Evolutionary conservation across 805 yeast genomes (phyloP).

Genomic region (Candida chilensis): DNA sequence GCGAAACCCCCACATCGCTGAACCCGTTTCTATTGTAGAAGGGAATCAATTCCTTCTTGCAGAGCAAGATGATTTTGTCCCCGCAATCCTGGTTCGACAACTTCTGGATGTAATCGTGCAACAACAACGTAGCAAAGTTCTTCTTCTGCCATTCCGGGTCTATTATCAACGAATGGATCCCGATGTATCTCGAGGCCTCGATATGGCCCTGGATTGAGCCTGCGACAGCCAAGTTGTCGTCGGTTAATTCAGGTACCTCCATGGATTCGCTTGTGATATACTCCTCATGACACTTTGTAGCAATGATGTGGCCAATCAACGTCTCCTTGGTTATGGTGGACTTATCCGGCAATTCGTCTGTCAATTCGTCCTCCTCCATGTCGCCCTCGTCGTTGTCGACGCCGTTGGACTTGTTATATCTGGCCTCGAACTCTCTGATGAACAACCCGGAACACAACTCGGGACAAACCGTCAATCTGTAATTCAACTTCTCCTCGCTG

Average conservation of each 20-base stretch:
- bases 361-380: constrained; percentile 7
- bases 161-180: constrained; percentile 75
- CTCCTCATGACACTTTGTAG: constrained; percentile 54
- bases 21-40: constrained; percentile 84
- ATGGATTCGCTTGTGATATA: constrained; percentile 50
- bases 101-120: constrained; percentile 88
- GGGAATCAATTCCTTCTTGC: constrained; percentile 57
- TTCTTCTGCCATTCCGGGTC: constrained; percentile 72
- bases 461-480: constrained; percentile 76
- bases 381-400: constrained; percentile 16
- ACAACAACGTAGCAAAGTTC: constrained; percentile 72
- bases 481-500: constrained; percentile 47
- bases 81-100: constrained; percentile 83
- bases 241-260: constrained; percentile 39
- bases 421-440: constrained; percentile 52
- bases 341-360: constrained; percentile 27
- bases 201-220: constrained; percentile 44
- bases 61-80: constrained; percentile 63
- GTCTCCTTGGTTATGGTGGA: constrained; percentile 49
- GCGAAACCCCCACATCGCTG: constrained; percentile 54
- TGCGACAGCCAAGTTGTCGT: constrained; percentile 6
- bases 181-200: constrained; percentile 67
- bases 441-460: constrained; percentile 88
- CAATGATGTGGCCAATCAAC: constrained; percentile 73
- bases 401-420: constrained; percentile 28